phyloP scores from a whole-genome alignment of 2,329 filamentous ascomycete species.

The Pseudocercospora ulei region DNA sequence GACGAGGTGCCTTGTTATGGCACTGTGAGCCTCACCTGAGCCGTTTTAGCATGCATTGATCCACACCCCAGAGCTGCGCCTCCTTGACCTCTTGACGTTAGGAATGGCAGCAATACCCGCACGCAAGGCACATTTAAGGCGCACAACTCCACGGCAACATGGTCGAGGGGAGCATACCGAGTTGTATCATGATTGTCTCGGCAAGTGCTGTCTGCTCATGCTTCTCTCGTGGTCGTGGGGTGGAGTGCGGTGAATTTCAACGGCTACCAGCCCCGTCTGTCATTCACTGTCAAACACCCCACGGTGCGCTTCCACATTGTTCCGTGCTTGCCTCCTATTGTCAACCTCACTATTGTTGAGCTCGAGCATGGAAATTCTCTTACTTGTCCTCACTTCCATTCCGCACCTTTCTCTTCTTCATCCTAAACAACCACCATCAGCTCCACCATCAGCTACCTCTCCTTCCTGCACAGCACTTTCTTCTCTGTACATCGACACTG shows the following conservation, averaged over 20 bases:
- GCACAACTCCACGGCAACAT: conserved; percentile 2
- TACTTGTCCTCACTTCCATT: background rate
- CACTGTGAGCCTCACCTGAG: too few relatives aligned
- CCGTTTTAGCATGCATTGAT: too few relatives aligned
- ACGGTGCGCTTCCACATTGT: background rate
- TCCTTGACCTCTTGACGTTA: conserved; percentile 5
- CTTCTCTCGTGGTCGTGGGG: background rate
- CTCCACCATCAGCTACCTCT: background rate
- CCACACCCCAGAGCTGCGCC: conserved; percentile 8
- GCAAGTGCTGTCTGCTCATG: conserved; percentile 2
- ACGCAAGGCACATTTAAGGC: background rate
- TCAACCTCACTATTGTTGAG: conserved; percentile 4
- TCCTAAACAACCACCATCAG: background rate
- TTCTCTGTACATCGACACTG: too few relatives aligned
- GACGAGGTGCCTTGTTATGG: too few relatives aligned
- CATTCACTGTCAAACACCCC: conserved; percentile 5
- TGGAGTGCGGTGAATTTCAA: background rate
- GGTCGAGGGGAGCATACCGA: conserved; percentile 1
- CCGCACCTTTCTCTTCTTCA: background rate
- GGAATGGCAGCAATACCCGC: conserved; percentile 10
- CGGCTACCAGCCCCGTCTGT: background rate
- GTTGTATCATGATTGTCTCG: conserved; percentile 2
- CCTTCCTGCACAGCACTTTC: background rate
- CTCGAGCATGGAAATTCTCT: conserved; percentile 2
- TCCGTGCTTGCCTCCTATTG: conserved; percentile 7